Conservation (phyloP, 2,329 filamentous ascomycete genomes). For the Aspergillus chevalieri region DNA sequence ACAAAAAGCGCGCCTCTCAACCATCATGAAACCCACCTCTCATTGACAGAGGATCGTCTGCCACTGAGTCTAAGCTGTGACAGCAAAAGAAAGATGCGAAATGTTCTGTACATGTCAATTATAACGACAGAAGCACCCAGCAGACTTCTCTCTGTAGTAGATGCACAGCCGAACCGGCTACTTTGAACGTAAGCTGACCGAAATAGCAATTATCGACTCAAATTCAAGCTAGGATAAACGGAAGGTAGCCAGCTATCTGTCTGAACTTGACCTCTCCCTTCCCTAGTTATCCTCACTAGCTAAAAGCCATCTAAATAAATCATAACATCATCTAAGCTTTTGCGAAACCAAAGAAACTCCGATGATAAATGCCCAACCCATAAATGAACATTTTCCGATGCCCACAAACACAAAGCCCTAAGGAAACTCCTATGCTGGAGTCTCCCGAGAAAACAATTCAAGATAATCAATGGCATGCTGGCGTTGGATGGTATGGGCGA, state of each 20-base stretch:
- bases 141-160: too few species aligned
- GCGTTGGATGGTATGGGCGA: neutral
- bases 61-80: too few species aligned
- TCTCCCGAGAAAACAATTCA: neutral
- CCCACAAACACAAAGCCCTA: neutral
- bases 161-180: too few species aligned
- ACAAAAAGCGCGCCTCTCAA: too few species aligned
- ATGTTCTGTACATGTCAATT: too few species aligned
- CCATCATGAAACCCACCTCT: too few species aligned
- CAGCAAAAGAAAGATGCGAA: too few species aligned
- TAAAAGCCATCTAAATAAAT: conserved; percentile 1
- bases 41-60: conserved; percentile 9
- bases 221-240: too few species aligned
- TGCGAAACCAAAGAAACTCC: neutral
- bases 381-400: neutral
- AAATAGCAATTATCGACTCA: too few species aligned
- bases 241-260: too few species aligned
- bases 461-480: neutral
- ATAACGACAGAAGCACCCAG: too few species aligned
- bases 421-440: neutral
- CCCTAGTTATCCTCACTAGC: neutral
- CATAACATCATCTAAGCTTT: conserved; percentile 3
- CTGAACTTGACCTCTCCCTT: neutral
- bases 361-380: neutral
- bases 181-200: too few species aligned